A percentile compares a stretch with the other conserved stretches of the same genome.
phyloP scores from a whole-genome alignment of 1,139 yeast genomes.

The Geotrichum bryndzae region DNA sequence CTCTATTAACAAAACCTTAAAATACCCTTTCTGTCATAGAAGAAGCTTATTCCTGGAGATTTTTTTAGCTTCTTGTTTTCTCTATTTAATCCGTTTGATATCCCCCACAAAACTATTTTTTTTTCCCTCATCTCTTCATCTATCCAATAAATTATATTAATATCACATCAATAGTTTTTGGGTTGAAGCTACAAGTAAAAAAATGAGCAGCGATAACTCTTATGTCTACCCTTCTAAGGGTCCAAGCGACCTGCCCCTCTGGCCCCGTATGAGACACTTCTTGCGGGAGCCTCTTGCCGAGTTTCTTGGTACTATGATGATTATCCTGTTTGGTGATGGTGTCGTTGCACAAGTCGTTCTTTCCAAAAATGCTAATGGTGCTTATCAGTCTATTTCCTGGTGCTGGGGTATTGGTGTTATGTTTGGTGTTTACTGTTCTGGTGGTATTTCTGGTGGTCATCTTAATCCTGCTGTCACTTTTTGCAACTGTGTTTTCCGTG shows the following conservation, averaged over 20 bases:
- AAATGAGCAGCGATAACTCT: not conserved
- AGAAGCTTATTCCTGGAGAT: not conserved
- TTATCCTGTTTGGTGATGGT: constrained; percentile 44
- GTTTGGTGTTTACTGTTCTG: constrained; percentile 38
- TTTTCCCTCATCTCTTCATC: not conserved
- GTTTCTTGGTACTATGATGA: constrained; percentile 43
- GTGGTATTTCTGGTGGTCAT: constrained; percentile 35
- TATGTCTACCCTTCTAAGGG: constrained; percentile 12
- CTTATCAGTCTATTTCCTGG: constrained; percentile 40
- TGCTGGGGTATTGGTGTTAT: constrained; percentile 50
- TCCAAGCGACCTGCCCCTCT: constrained; percentile 14
- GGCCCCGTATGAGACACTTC: constrained; percentile 25
- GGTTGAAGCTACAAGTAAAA: not conserved
- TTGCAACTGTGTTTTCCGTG: constrained; percentile 30
- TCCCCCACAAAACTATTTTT: not conserved
- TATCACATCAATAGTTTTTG: not conserved
- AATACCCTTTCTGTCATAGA: not conserved
- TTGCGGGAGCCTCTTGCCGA: constrained; percentile 39
- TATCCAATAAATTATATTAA: not conserved
- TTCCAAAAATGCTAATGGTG: constrained; percentile 38
- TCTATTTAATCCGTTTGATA: not conserved
- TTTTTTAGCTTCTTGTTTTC: not conserved
- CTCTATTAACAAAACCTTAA: not conserved
- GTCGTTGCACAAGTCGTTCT: constrained; percentile 42
- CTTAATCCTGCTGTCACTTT: constrained; percentile 34